These are phyloP conservation scores for Oehlia diaphana DNA, from an alignment of 192 early-diverging fungal species.

Conservation along the genomic window DNA sequence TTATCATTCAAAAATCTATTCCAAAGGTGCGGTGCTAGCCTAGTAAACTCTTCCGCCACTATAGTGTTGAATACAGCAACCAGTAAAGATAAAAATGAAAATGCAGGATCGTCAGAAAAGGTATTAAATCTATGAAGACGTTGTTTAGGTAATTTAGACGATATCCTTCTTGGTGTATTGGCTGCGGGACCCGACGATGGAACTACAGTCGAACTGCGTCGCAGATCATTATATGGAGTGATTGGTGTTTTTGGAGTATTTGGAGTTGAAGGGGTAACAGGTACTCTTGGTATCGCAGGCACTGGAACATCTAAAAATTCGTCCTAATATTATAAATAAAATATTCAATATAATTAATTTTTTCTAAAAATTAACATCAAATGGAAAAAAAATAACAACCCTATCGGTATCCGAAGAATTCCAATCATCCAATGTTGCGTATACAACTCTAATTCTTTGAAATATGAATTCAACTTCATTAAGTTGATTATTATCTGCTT, in stretches of 20 bases:
- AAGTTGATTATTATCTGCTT: conserved; percentile 35
- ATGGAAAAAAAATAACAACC: conserved; percentile 13
- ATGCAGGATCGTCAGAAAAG: conserved; percentile 27
- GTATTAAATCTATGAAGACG: conserved; percentile 7
- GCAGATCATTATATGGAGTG: conserved; percentile 1
- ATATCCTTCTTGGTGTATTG: not conserved
- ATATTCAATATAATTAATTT: not conserved
- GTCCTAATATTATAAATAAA: not conserved
- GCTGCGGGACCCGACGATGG: not conserved
- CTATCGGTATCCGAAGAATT: conserved; percentile 4
- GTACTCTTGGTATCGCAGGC: conserved; percentile 7
- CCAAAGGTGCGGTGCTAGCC: conserved; percentile 46
- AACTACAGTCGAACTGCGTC: not conserved
- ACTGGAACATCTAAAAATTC: conserved; percentile 10
- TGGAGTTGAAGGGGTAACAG: not conserved
- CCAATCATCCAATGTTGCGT: conserved; percentile 21
- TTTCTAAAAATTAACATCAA: not conserved
- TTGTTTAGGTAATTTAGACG: not conserved
- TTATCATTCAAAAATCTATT: conserved; percentile 49
- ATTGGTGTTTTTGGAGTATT: not conserved
- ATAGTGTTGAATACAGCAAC: conserved; percentile 55
- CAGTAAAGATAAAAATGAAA: conserved; percentile 46
- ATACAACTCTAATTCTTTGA: conserved; percentile 34
- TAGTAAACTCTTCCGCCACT: conserved; percentile 38
- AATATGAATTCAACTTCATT: conserved; percentile 48